phyloP scores from a whole-genome alignment of 108 stramenopile genomes.

The Discostella stelligeroides region DNA sequence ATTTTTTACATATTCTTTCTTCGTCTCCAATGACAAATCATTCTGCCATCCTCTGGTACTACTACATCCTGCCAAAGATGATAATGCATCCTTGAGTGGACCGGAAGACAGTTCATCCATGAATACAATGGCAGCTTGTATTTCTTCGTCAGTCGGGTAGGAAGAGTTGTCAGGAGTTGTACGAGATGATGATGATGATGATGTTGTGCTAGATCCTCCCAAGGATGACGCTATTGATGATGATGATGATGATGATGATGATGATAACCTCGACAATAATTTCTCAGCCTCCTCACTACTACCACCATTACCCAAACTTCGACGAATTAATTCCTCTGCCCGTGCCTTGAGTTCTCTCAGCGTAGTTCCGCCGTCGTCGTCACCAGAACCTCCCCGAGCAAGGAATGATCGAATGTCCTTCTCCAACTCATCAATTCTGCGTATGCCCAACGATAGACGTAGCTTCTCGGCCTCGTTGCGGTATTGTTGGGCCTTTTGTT shows the following conservation, averaged over 20 bases:
- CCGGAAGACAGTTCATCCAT: constrained; percentile 14
- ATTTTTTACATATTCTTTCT: constrained; percentile 14
- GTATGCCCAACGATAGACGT: constrained; percentile 23
- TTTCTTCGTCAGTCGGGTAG: constrained; percentile 29
- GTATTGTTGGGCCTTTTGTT: constrained; percentile 45
- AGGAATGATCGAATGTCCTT: constrained; percentile 25
- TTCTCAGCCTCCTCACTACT: constrained; percentile 31
- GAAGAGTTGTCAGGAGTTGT: background rate
- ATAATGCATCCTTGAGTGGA: constrained; percentile 29
- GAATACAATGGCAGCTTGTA: constrained; percentile 17
- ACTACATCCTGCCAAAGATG: constrained; percentile 23
- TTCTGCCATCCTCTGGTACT: background rate
- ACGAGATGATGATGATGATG: background rate
- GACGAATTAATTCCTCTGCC: constrained; percentile 27
- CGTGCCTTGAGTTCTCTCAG: constrained; percentile 23
- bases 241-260: background rate
- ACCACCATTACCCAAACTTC: constrained; percentile 20
- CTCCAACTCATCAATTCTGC: constrained; percentile 31
- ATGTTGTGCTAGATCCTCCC: background rate
- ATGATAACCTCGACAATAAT: constrained; percentile 22
- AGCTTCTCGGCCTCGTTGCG: constrained; percentile 37
- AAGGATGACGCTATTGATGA: too few species aligned
- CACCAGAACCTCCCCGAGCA: background rate
- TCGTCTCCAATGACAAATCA: constrained; percentile 15
- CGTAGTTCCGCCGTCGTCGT: background rate